Evolutionary conservation across 768 basidiomycete genomes (phyloP).

Genomic region (Lactarius psammicola): DNA sequence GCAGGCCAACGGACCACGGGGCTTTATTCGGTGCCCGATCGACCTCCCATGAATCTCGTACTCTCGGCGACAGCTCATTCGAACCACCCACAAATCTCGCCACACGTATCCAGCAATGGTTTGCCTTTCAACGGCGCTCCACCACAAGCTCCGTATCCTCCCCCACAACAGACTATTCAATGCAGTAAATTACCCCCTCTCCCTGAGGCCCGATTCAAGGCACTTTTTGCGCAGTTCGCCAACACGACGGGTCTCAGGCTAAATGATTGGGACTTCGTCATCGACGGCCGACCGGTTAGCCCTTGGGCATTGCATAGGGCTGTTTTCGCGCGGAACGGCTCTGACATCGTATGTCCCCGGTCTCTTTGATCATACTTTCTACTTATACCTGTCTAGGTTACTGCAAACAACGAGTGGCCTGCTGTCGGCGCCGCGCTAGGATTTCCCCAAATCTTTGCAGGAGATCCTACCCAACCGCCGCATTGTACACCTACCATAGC

Average conservation of each 20-base stretch:
- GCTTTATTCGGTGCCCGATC: slow-evolving; percentile 9
- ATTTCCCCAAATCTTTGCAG: slow-evolving; percentile 1
- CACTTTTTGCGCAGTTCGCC: slow-evolving; percentile 1
- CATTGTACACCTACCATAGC: slow-evolving; percentile 8
- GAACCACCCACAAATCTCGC: slow-evolving; percentile 12
- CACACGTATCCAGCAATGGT: slow-evolving; percentile 1
- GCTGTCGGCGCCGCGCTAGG: slow-evolving; percentile 8
- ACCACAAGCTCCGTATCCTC: not conserved
- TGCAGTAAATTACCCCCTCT: slow-evolving; percentile 1
- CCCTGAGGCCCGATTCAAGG: slow-evolving; percentile 16
- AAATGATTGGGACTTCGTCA: slow-evolving; percentile 4
- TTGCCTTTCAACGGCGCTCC: slow-evolving; percentile 5
- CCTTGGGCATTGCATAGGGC: slow-evolving; percentile 12
- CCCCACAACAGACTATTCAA: slow-evolving; percentile 1
- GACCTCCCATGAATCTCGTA: slow-evolving; percentile 6
- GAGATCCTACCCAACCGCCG: slow-evolving; percentile 1
- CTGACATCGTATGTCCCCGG: slow-evolving; percentile 1
- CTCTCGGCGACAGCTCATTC: slow-evolving; percentile 7
- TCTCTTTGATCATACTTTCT: not conserved
- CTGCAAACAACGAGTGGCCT: slow-evolving; percentile 16
- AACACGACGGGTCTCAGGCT: not conserved
- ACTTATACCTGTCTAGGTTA: slow-evolving; percentile 2
- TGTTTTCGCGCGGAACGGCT: slow-evolving; percentile 11
- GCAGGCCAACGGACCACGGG: slow-evolving; percentile 6
- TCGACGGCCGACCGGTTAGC: slow-evolving; percentile 10